Conservation (phyloP, 495 filamentous ascomycete genomes). For the Barbatosphaeria neglecta region DNA sequence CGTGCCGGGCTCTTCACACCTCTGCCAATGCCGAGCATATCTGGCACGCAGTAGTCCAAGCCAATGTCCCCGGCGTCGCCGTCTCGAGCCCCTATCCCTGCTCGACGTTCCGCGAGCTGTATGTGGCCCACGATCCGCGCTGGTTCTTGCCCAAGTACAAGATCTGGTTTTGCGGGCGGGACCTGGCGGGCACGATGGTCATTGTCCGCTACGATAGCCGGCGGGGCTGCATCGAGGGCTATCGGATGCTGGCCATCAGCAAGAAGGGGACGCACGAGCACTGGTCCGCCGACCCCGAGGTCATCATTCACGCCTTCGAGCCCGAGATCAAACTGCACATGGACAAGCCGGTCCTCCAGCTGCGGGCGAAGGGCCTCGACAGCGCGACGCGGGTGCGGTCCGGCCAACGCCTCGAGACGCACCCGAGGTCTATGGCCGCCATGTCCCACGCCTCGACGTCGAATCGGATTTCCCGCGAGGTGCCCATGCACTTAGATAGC, state of each 20-base stretch:
- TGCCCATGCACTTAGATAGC: slow-evolving; percentile 40
- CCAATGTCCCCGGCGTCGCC: slow-evolving; percentile 43
- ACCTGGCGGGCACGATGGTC: slow-evolving; percentile 57
- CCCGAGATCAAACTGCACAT: slow-evolving; percentile 59
- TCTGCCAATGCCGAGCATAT: slow-evolving; percentile 44
- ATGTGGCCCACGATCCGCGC: slow-evolving; percentile 58
- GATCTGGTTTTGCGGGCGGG: slow-evolving; percentile 74
- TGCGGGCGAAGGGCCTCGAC: slow-evolving; percentile 26
- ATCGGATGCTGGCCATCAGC: slow-evolving; percentile 59
- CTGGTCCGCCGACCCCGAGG: slow-evolving; percentile 56
- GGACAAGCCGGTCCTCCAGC: slow-evolving; percentile 56
- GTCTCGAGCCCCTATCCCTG: slow-evolving; percentile 47
- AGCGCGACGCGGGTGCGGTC: background rate
- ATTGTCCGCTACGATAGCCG: slow-evolving; percentile 61
- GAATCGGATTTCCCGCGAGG: slow-evolving; percentile 27
- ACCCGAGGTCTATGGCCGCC: background rate
- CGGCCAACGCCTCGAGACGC: slow-evolving; percentile 3
- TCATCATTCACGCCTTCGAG: slow-evolving; percentile 63
- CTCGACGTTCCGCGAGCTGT: slow-evolving; percentile 54
- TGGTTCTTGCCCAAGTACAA: slow-evolving; percentile 76
- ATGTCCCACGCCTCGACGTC: background rate
- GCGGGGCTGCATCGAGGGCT: slow-evolving; percentile 66
- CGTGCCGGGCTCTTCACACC: slow-evolving; percentile 41
- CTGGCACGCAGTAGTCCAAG: slow-evolving; percentile 53
- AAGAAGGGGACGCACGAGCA: slow-evolving; percentile 34